A percentile compares a stretch with the other conserved stretches of the same genome.
phyloP scores from a whole-genome alignment of 75 land plant species.

The Gnetum montanum region DNA sequence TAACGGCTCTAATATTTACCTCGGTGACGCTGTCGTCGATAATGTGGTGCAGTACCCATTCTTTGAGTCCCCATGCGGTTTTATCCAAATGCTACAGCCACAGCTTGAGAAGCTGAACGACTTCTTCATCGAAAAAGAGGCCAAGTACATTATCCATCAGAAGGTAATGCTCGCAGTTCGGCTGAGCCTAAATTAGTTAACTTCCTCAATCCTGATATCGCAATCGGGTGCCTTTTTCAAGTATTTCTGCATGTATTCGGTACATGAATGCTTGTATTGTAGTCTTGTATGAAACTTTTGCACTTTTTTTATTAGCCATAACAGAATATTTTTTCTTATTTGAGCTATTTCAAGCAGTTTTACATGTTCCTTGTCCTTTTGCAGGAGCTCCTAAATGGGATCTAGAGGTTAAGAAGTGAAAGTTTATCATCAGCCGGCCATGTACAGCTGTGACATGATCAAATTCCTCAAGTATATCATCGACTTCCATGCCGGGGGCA shows the following conservation, averaged over 20 bases:
- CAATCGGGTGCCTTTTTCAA: background rate
- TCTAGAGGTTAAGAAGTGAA: conserved; percentile 11
- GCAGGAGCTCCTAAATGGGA: conserved; percentile 40
- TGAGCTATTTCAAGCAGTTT: no score
- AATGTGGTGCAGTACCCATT: background rate
- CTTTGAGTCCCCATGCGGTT: conserved; percentile 38
- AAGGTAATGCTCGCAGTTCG: no score
- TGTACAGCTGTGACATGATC: conserved; percentile 32
- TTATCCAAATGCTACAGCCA: conserved; percentile 41
- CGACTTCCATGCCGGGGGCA: conserved; percentile 74
- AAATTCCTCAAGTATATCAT: conserved; percentile 49
- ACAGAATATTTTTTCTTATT: no score
- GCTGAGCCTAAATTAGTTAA: background rate
- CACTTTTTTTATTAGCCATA: no score
- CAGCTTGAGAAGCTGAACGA: conserved; percentile 82
- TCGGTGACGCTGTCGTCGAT: background rate
- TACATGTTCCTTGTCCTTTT: no score
- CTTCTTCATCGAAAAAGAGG: conserved; percentile 78
- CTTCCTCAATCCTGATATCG: background rate
- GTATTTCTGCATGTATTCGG: no score
- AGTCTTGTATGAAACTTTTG: no score
- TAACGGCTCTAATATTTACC: background rate
- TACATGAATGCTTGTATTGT: no score
- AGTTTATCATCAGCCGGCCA: conserved; percentile 1
- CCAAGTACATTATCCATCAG: conserved; percentile 66